Evolutionary conservation across 2,329 filamentous ascomycete genomes (phyloP), one percentile per base, ranked within the genome.

Genomic region (Penicillium hordei): DNA sequence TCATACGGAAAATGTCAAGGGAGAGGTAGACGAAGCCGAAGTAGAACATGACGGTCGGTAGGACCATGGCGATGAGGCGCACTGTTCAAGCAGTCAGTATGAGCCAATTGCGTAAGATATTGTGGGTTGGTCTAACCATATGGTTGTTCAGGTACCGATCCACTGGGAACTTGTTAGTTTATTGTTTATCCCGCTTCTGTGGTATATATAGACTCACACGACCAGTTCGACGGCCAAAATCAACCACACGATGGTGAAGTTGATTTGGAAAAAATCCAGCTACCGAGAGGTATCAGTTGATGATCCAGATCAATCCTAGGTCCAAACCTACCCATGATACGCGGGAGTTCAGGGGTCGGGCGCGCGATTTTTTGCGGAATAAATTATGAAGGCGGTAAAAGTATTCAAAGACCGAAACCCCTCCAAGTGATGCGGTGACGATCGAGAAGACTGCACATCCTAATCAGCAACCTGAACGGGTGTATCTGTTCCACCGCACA

Each of bases 181-280:
- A 23, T 34, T 38, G 25, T 27, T 36, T 3, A 13, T 50, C 5
- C 36, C 10, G 5, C 7, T 42, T 48, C 6, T 2, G 34, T 21
- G 17, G 2, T 17, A 31, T 25, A 45, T 54, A 12, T 21, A 25
- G 7, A 70, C 75, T 65, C 71, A 78, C 75, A 75, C 69, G 48
- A 78, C 75, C 27, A 78, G 65, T 60, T 77, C 76, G 44, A 77
- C 70, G 0, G 74, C 76, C 29, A 78, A 59, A 39, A 78, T 77
- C 51, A 77, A 60, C 76, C 76, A 78, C 23, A 78, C 74, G 38
- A 77, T 71, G 15, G 76, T 78, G 58, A 78, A 79, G 46, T 78
- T 78, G 64, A 78, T 77, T 29, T 78, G 76, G 51, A 78, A 78
- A 60, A 78, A 78, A 52, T 79, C 76, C 55, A 78, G 69, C 75